phyloP scores from a whole-genome alignment of 768 basidiomycete species.

The Kwoniella heveanensis region DNA sequence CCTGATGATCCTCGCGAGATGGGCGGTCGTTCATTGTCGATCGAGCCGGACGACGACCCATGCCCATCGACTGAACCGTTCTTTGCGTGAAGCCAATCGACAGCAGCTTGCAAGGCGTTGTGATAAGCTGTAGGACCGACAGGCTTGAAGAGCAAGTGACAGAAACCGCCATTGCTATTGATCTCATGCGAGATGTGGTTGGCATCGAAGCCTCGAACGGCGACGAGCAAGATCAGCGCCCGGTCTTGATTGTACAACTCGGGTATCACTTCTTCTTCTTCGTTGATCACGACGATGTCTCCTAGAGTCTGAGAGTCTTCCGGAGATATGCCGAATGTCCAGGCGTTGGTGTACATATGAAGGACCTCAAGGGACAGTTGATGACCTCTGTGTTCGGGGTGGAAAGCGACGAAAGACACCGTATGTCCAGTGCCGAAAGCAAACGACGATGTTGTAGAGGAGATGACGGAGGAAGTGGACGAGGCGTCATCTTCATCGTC shows the following conservation, averaged over 20 bases:
- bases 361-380: constrained; percentile 69
- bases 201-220: constrained; percentile 60
- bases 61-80: not conserved
- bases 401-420: constrained; percentile 74
- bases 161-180: constrained; percentile 80
- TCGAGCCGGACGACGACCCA: not conserved
- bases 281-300: constrained; percentile 79
- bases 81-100: constrained; percentile 23
- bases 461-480: constrained; percentile 22
- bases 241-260: constrained; percentile 64
- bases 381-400: constrained; percentile 65
- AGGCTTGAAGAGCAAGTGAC: constrained; percentile 86
- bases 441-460: constrained; percentile 10
- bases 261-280: constrained; percentile 66
- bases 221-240: constrained; percentile 75
- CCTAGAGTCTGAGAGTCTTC: constrained; percentile 57
- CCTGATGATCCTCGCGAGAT: constrained; percentile 44
- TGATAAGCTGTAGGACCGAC: constrained; percentile 77
- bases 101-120: constrained; percentile 59
- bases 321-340: constrained; percentile 67
- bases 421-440: constrained; percentile 47
- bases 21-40: constrained; percentile 29
- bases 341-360: constrained; percentile 70
- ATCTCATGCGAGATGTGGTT: constrained; percentile 62
- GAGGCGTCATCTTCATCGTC: constrained; percentile 57